phyloP scores from a whole-genome alignment of 2,329 filamentous ascomycete genomes.

The Botrytis tulipae region DNA sequence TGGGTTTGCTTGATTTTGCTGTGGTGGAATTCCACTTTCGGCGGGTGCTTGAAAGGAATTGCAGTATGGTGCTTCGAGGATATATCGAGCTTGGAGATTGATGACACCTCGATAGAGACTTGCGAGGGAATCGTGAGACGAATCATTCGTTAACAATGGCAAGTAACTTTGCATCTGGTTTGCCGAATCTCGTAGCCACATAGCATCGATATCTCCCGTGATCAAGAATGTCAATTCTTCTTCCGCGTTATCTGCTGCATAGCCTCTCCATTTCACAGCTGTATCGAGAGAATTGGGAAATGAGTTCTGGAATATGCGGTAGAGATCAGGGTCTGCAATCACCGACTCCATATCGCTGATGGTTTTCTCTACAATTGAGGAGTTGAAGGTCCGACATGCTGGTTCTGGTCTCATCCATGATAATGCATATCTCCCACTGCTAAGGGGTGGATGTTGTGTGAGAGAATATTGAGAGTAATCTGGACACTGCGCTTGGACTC shows the following conservation, averaged over 20 bases:
- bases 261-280: slow-evolving; percentile 66
- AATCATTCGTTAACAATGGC: slow-evolving; percentile 55
- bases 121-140: slow-evolving; percentile 57
- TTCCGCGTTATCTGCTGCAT: slow-evolving; percentile 52
- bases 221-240: slow-evolving; percentile 64
- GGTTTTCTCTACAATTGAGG: slow-evolving; percentile 71
- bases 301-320: slow-evolving; percentile 67
- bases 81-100: slow-evolving; percentile 68
- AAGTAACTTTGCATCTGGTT: slow-evolving; percentile 73
- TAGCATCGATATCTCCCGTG: slow-evolving; percentile 70
- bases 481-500: slow-evolving; percentile 49
- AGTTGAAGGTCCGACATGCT: slow-evolving; percentile 78
- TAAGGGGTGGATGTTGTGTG: slow-evolving; percentile 66
- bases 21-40: slow-evolving; percentile 64
- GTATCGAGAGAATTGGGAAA: slow-evolving; percentile 77
- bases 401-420: slow-evolving; percentile 76
- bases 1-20: slow-evolving; percentile 57
- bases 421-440: slow-evolving; percentile 70
- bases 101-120: slow-evolving; percentile 68
- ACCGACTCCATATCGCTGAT: slow-evolving; percentile 67
- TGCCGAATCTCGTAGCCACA: slow-evolving; percentile 84
- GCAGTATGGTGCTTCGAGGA: slow-evolving; percentile 73
- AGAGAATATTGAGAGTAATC: slow-evolving; percentile 63
- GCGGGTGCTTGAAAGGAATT: slow-evolving; percentile 86
- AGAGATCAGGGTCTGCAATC: slow-evolving; percentile 75